Base-by-base conservation (phyloP, 129 eudicot genomes). In the Ambrosia trifida region DNA sequence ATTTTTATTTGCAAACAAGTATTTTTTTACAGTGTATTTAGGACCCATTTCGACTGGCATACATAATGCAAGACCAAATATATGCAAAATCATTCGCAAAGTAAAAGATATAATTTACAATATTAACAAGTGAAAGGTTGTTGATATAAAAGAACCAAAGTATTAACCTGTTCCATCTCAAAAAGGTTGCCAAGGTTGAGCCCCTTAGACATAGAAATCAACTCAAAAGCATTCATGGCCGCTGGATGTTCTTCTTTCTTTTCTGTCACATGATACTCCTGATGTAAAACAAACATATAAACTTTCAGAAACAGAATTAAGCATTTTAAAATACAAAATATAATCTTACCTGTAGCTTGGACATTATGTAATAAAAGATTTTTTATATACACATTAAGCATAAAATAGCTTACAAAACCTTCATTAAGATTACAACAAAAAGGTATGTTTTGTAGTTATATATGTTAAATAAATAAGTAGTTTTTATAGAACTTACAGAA, bases 211-310 rank as follows among this genome's bases (percentile, higher is more conserved):
- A 92, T 86, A 17, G 95, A 85, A 77, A 92, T 92, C 72, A 92
- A 85, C 85, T 92, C 96, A 71, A 92, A 92, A 43, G 98, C 98
- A 85, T 92, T 92, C 96, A 87, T 92, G 74, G 98, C 88, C n/a
- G 83, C 87, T 46, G 98, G 98, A 72, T 76, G 76, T 78, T 88
- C 91, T 83, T 89, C 98, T 69, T 58, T 85, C 78, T 75, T 92
- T 87, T 92, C 96, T 2, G 95, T 92, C 61, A 92, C 96, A 72
- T 85, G 96, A 74, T 83, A 72, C 81, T 89, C 96, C 96, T 89
- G 85, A 78, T 64, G 33, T 14, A 46, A 49, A 53, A 60, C 71
- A 83, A 13, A 54, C n/a, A n/a, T 50, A 70, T 44, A 19, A 64
- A 76, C 68, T 44, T 50, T 71, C 49, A 17, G 61, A 70, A 62